Conservation (phyloP, 257 asterid genomes). For the Paulownia fortunei region DNA sequence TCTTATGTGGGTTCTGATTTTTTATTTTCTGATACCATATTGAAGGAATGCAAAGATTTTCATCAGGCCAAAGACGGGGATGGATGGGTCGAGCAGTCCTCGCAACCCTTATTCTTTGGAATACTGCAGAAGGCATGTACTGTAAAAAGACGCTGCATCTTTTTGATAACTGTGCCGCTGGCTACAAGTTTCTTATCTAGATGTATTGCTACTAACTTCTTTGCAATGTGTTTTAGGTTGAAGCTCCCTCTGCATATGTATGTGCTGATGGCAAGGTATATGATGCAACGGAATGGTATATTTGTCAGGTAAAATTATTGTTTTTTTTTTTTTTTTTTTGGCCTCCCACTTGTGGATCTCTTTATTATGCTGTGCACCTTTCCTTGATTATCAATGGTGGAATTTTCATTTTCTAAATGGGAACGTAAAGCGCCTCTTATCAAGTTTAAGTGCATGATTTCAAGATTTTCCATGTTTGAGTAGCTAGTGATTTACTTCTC, state of each 20-base stretch:
- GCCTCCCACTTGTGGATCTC: background rate
- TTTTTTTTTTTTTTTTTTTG: too few relatives aligned
- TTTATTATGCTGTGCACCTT: slow-evolving; percentile 3
- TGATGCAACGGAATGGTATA: slow-evolving; percentile 92
- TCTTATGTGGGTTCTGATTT: slow-evolving; percentile 27
- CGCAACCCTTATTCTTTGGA: slow-evolving; percentile 85
- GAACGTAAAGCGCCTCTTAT: too few relatives aligned
- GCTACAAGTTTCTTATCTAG: slow-evolving; percentile 20
- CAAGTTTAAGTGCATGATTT: too few relatives aligned
- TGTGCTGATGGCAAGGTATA: slow-evolving; percentile 90
- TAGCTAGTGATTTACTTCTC: background rate
- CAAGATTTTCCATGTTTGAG: too few relatives aligned
- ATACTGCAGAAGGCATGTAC: slow-evolving; percentile 86
- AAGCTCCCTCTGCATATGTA: slow-evolving; percentile 79
- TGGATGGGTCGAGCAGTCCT: slow-evolving; percentile 98
- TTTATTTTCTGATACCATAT: slow-evolving; percentile 25
- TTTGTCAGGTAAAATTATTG: slow-evolving; percentile 91
- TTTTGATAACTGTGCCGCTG: background rate
- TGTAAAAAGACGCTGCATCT: slow-evolving; percentile 6
- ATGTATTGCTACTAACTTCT: slow-evolving; percentile 14
- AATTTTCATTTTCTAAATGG: too few relatives aligned
- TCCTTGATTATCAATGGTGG: background rate
- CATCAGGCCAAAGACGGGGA: slow-evolving; percentile 98
- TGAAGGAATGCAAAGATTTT: slow-evolving; percentile 91
- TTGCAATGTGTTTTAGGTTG: slow-evolving; percentile 59